Base-by-base conservation (phyloP, 257 asterid genomes). In the Salvia hispanica region DNA sequence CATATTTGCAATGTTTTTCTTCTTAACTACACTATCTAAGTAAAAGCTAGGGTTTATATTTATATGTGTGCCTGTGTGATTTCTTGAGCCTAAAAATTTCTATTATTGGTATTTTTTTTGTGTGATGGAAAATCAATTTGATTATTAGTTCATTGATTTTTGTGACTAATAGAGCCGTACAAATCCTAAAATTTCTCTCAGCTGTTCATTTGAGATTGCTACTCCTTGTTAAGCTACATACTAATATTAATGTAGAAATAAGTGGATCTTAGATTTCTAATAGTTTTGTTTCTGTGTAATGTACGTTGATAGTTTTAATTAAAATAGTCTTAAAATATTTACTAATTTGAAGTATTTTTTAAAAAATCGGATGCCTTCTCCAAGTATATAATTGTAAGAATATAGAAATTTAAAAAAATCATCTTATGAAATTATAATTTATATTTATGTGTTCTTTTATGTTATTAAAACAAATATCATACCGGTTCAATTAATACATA, bases 151-250 rank as follows among this genome's bases (percentile, higher is more conserved):
- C 75, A 8, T 68, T 34, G 3, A 31, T 60, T 61, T 37, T 52
- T 18, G 47, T 6, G 61, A 4, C 18, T 13, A 2, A 39, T 33
- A n/a, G 10, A 9, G 8, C 21, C n/a, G 56, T 50, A 50, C 69
- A 21, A 59, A 33, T n/a, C 28, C 67, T n/a, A 53, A 13, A 21
- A 25, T 47, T 45, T 72, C 37, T 66, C n/a, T 14, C 12, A 7
- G 51, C 40, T 52, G 11, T 62, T 9, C 52, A 47, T 53, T 15
- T 7, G 40, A n/a, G 42, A 31, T 63, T 46, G 33, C 68, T 57
- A 64, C 50, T n/a, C n/a, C n/a, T 69, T 50, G 62, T 40, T 37
- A 55, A 36, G 54, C 15, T 34, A 13, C 58, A 18, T 18, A 47
- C 7, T 12, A 3, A 34, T 34, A 18, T 18, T 34, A 34, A 10